phyloP scores from a whole-genome alignment of 257 asterid species.

The Marsdenia floribunda region DNA sequence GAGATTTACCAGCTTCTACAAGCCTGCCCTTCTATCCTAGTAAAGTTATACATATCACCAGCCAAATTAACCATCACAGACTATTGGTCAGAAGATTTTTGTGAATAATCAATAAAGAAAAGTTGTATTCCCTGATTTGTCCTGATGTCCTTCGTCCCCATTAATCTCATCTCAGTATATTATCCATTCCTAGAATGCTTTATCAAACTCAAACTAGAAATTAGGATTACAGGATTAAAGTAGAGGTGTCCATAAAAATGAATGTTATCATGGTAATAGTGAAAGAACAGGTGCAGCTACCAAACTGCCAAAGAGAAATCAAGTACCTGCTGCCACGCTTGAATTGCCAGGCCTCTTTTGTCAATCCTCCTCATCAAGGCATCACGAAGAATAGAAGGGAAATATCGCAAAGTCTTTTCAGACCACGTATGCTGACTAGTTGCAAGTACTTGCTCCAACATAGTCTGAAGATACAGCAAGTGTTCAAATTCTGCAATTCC shows the following conservation, averaged over 20 bases:
- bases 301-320: neutral
- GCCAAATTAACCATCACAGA: neutral
- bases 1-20: neutral
- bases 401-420: slow-evolving; percentile 85
- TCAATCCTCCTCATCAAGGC: slow-evolving; percentile 78
- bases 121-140: neutral
- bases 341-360: slow-evolving; percentile 81
- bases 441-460: slow-evolving; percentile 91
- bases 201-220: neutral
- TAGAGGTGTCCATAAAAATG: neutral
- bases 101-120: neutral
- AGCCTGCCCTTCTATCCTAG: neutral
- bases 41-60: neutral
- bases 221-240: neutral
- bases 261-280: neutral
- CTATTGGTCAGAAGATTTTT: neutral
- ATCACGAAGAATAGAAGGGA: slow-evolving; percentile 82
- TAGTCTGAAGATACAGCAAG: slow-evolving; percentile 74
- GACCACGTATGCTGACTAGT: slow-evolving; percentile 99
- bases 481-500: slow-evolving; percentile 96
- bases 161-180: neutral
- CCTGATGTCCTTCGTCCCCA: neutral
- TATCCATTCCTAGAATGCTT: neutral
- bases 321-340: slow-evolving; percentile 91
- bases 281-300: neutral